Evolutionary conservation across 805 yeast species (phyloP), one percentile per base, ranked within the genome.

Genomic region (Schwanniomyces vanrijiae): DNA sequence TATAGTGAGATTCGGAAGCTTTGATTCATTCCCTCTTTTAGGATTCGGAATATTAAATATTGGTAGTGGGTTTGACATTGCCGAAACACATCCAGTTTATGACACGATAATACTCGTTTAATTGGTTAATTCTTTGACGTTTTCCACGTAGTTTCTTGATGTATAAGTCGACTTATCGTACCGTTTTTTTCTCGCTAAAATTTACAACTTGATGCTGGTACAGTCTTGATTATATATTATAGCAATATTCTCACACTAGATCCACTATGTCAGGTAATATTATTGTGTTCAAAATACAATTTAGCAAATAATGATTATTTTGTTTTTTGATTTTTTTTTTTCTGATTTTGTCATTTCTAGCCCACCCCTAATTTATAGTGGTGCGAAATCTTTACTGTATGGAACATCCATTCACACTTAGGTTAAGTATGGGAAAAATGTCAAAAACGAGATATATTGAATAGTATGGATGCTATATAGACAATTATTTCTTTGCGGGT

Each of bases 31-130:
- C 40, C 46, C 53, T 40, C 60, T 54, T 47, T 59, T 60, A 34
- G 61, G 55, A 38, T 62, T 63, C 47, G 74, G 74, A 35, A 68
- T 55, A 52, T 68, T 68, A 53, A 69, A 69, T 49, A 67, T 53
- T 28, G 71, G 71, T 19, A 48, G 52, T 35, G 59, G 53, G 58
- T 44, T 41, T 16, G 47, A 44, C 51, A 48, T 48, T 31, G 33
- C 18, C 33, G 6, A 6, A 28, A 28, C 33, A 11, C n/a, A 13
- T 11, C 14, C 33, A 28, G 33, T n/a, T 28, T 37, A 24, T 38
- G 31, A 24, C 19, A 31, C 35, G 7, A 7, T 16, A 31, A 31
- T 14, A 31, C 8, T 31, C 2, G 20, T 31, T 13, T 31, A 4
- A 9, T 20, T 37, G 20, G 2, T 38, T 8, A 24, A 20, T 18